Percentiles rank a stretch among this genome's conserved stretches.
These are phyloP conservation scores for Epichloe sibirici DNA, from an alignment of 2,329 filamentous ascomycete genomes.

Conservation along the genomic window DNA sequence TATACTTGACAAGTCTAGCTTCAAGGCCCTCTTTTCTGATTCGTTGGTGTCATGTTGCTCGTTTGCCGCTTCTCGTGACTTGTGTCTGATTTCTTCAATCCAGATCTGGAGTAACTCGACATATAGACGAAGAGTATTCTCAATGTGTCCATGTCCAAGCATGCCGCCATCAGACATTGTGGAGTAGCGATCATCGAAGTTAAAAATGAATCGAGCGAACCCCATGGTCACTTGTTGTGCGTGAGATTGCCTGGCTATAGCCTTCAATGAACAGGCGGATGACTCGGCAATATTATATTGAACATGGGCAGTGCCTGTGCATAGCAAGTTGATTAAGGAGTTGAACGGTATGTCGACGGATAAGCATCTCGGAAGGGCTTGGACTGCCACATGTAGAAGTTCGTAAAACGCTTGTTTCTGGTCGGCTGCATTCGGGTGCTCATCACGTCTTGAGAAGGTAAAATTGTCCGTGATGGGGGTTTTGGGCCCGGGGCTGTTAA, in stretches of 20 bases:
- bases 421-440: constrained; percentile 58
- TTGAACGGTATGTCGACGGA: constrained; percentile 88
- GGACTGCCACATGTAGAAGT: constrained; percentile 85
- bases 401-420: constrained; percentile 94
- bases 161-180: constrained; percentile 98
- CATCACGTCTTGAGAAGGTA: constrained; percentile 76
- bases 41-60: constrained; percentile 50
- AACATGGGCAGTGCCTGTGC: constrained; percentile 92
- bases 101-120: constrained; percentile 91
- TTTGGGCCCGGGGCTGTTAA: constrained; percentile 75
- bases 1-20: constrained; percentile 75
- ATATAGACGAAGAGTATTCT: constrained; percentile 84
- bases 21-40: constrained; percentile 59
- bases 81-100: constrained; percentile 91
- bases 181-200: constrained; percentile 92
- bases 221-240: constrained; percentile 94
- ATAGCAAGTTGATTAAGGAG: constrained; percentile 83
- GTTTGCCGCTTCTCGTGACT: constrained; percentile 59
- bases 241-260: constrained; percentile 84
- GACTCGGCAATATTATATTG: constrained; percentile 85
- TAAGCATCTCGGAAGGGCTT: constrained; percentile 86
- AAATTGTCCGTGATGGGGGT: constrained; percentile 93
- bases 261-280: constrained; percentile 85
- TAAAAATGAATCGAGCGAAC: constrained; percentile 95
- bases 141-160: constrained; percentile 86